phyloP scores from a whole-genome alignment of 2,329 filamentous ascomycete genomes.

The Verticillium alfalfae region DNA sequence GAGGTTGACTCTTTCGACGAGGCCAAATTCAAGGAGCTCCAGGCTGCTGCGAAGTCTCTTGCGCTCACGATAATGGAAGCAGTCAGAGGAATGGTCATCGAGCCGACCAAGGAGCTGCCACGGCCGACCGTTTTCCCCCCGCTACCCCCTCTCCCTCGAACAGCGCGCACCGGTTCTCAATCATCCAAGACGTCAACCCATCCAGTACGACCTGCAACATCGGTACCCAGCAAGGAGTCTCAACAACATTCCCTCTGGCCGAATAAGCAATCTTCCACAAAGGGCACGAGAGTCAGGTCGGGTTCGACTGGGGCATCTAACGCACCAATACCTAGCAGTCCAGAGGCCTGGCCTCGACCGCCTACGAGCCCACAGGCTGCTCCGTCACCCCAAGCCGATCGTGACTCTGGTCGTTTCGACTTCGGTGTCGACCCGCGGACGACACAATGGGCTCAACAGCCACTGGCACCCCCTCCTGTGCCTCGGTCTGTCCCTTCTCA shows the following conservation, averaged over 20 bases:
- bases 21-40: constrained; percentile 42
- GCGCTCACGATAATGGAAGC: constrained; percentile 28
- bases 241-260: background rate
- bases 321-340: background rate
- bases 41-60: constrained; percentile 32
- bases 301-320: background rate
- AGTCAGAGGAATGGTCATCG: constrained; percentile 14
- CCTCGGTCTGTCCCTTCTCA: background rate
- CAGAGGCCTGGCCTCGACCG: background rate
- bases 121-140: constrained; percentile 6
- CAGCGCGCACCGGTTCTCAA: background rate
- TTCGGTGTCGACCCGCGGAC: background rate
- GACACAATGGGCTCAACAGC: background rate
- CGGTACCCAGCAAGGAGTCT: background rate
- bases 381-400: background rate
- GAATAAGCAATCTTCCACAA: background rate
- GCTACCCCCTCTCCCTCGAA: constrained; percentile 5
- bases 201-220: background rate
- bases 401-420: background rate
- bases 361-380: background rate
- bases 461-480: background rate
- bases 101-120: constrained; percentile 1
- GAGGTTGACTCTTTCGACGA: constrained; percentile 42
- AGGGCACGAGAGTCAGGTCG: background rate
- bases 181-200: background rate